Base-by-base conservation (phyloP, 768 basidiomycete genomes). In the Kockovaella imperatae region DNA sequence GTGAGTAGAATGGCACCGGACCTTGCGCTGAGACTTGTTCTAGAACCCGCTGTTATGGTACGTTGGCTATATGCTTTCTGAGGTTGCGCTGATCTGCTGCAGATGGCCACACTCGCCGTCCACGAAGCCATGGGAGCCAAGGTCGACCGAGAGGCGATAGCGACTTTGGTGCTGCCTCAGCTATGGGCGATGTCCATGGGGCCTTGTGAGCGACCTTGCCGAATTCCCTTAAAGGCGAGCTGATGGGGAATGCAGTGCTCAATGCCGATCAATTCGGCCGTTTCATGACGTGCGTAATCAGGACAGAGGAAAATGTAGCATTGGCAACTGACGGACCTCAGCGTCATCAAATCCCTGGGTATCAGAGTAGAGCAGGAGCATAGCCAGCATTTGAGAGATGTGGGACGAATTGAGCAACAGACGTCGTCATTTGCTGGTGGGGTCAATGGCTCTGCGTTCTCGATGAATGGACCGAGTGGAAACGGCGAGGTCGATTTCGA, bases 151-250 rank as follows among this genome's bases (percentile, higher is more conserved):
- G 88, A 91, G 71, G 87, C 90, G 8, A 86, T 89, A 10, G 87
- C 87, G 2, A 86, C 84, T 0, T 75, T 88, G 35, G 86, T 93
- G 25, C 74, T 93, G 11, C 88, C 88, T 7, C 88, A 93, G 68
- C 73, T 91, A 23, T 99, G 95, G 95, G 76, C 84, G 3, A 96
- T 99, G 90, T 90, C 86, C 3, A 93, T 97, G 75, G 91, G 89
- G 21, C 91, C 91, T 46, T 68, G 87, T 88, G 64, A 61, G 84
- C 77, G 3, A 4, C 34, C 24, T 18, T 29, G 8, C 47, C 23
- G 29, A 23, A 18, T 29, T 49, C 30, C n/a, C n/a, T n/a, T n/a
- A n/a, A n/a, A n/a, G n/a, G 36, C 11, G 36, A 20, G 21, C 11
- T 38, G 21, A 20, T 20, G 41, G 34, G 29, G 17, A 3, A 25